phyloP scores from a whole-genome alignment of 2,329 filamentous ascomycete genomes.

The Ophiostoma ulmi region DNA sequence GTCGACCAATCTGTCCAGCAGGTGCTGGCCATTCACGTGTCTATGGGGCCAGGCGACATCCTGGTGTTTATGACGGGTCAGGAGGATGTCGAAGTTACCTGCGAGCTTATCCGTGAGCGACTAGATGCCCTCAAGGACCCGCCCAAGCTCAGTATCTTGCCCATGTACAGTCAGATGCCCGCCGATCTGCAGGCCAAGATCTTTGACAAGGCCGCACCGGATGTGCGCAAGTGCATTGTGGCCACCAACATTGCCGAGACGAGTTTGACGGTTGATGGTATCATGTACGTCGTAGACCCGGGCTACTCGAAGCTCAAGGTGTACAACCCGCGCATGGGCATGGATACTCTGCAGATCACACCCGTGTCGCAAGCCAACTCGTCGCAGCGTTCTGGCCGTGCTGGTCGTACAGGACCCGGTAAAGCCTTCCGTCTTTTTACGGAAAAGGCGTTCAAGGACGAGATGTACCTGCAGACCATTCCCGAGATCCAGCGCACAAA shows the following conservation, averaged over 20 bases:
- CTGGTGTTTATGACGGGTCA: slow-evolving; percentile 99
- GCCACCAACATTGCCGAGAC: slow-evolving; percentile 99
- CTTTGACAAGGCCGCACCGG: slow-evolving; percentile 83
- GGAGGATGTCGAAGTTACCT: slow-evolving; percentile 96
- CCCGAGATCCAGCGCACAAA: slow-evolving; percentile 97
- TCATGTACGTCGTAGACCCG: slow-evolving; percentile 97
- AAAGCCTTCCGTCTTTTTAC: slow-evolving; percentile 94
- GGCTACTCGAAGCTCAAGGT: slow-evolving; percentile 98
- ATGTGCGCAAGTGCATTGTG: slow-evolving; percentile 94
- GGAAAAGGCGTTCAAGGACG: slow-evolving; percentile 89
- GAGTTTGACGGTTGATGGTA: slow-evolving; percentile 94
- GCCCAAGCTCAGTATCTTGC: slow-evolving; percentile 86
- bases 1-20: slow-evolving; percentile 96
- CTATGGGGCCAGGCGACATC: slow-evolving; percentile 87
- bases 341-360: slow-evolving; percentile 97
- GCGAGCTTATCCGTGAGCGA: slow-evolving; percentile 83
- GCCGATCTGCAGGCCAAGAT: slow-evolving; percentile 97
- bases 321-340: slow-evolving; percentile 97
- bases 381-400: slow-evolving; percentile 86
- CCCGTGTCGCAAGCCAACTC: slow-evolving; percentile 96
- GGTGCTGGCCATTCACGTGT: slow-evolving; percentile 91
- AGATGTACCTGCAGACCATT: slow-evolving; percentile 94
- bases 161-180: slow-evolving; percentile 99
- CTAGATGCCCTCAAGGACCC: slow-evolving; percentile 87
- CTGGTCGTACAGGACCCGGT: slow-evolving; percentile 88